phyloP scores from a whole-genome alignment of 2,329 filamentous ascomycete genomes.

The Boeremia lycopersici region DNA sequence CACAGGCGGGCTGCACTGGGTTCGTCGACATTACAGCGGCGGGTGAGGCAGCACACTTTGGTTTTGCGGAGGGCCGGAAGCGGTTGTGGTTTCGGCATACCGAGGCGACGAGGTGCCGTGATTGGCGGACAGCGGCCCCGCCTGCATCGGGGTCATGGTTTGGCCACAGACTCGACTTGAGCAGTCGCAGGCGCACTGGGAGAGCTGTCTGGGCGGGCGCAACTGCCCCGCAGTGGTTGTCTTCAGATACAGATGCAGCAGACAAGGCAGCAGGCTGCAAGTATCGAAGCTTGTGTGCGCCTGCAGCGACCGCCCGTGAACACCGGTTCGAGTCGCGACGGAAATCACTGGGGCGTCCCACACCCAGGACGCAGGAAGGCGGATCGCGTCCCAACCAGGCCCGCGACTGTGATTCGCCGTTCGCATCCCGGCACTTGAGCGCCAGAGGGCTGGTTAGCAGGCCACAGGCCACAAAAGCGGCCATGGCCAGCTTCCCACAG shows the following conservation, averaged over 20 bases:
- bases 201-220: constrained; percentile 9
- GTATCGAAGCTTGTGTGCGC: constrained; percentile 7
- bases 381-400: constrained; percentile 13
- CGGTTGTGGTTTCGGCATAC: constrained; percentile 12
- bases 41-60: constrained; percentile 2
- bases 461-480: constrained; percentile 17
- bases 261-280: constrained; percentile 7
- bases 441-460: constrained; percentile 15
- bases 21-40: background rate
- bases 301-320: constrained; percentile 14
- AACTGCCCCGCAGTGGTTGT: constrained; percentile 6
- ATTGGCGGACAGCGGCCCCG: constrained; percentile 10
- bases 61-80: constrained; percentile 3
- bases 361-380: constrained; percentile 14
- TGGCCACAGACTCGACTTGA: constrained; percentile 7
- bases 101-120: constrained; percentile 8
- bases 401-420: constrained; percentile 18
- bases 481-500: constrained; percentile 14
- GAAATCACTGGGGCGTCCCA: constrained; percentile 13
- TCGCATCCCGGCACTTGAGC: constrained; percentile 16
- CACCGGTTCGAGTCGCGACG: constrained; percentile 12
- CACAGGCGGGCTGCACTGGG: constrained; percentile 1
- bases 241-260: constrained; percentile 3
- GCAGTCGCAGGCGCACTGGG: constrained; percentile 11
- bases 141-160: constrained; percentile 2